Evolutionary conservation across 495 filamentous ascomycete species (phyloP).

Genomic region (Daldinia caldariorum): DNA sequence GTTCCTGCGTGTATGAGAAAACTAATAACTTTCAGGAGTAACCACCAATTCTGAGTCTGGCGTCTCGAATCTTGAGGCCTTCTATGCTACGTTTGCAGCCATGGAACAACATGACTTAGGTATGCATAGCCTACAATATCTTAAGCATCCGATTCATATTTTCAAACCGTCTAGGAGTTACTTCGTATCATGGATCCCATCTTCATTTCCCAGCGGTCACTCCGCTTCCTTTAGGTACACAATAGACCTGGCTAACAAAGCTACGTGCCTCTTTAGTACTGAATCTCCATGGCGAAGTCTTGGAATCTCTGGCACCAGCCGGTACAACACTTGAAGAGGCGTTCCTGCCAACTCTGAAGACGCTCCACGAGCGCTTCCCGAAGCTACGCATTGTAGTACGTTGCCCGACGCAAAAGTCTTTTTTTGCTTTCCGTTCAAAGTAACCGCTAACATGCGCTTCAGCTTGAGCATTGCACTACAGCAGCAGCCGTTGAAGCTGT

Average conservation of each 20-base stretch:
- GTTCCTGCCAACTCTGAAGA: slow-evolving; percentile 80
- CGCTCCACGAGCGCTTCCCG: slow-evolving; percentile 79
- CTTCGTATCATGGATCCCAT: background rate
- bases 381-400: slow-evolving; percentile 74
- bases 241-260: background rate
- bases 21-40: slow-evolving; percentile 59
- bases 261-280: slow-evolving; percentile 50
- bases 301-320: slow-evolving; percentile 58
- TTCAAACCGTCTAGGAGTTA: background rate
- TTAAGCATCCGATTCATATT: too few species aligned
- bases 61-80: slow-evolving; percentile 67
- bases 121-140: background rate
- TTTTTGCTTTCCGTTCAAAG: slow-evolving; percentile 34
- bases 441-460: slow-evolving; percentile 45
- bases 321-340: slow-evolving; percentile 80
- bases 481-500: slow-evolving; percentile 84
- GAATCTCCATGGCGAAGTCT: slow-evolving; percentile 69
- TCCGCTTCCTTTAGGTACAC: too few species aligned
- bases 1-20: background rate
- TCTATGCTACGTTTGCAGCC: slow-evolving; percentile 76
- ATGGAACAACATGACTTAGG: slow-evolving; percentile 67
- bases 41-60: slow-evolving; percentile 89
- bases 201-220: background rate
- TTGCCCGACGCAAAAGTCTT: background rate
- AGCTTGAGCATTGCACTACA: slow-evolving; percentile 81